phyloP scores from a whole-genome alignment of 139 green algal genomes.

The Tetraselmis striata region DNA sequence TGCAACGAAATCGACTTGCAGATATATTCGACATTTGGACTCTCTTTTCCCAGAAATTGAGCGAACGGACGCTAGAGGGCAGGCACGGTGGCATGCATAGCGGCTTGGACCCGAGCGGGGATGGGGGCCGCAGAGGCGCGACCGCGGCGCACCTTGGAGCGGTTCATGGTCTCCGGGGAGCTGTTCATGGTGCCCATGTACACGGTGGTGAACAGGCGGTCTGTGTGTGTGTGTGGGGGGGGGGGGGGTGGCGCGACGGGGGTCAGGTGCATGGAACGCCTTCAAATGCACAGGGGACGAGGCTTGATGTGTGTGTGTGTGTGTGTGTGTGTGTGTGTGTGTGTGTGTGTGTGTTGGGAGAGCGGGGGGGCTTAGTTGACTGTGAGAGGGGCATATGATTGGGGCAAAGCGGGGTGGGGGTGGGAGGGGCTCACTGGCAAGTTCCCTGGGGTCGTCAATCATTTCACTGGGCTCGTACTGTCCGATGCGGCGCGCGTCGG shows the following conservation, averaged over 20 bases:
- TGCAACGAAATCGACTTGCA: too few relatives aligned
- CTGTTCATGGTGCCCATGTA: slow-evolving; percentile 96
- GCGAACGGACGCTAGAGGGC: too few relatives aligned
- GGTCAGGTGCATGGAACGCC: neutral
- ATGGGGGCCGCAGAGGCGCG: too few relatives aligned
- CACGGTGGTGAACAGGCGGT: slow-evolving; percentile 74
- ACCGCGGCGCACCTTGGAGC: neutral
- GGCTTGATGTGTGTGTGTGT: neutral
- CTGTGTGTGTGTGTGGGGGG: slow-evolving; percentile 59
- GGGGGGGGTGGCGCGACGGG: neutral
- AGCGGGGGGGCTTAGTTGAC: too few relatives aligned
- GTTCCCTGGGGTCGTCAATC: slow-evolving; percentile 4
- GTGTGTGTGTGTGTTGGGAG: neutral
- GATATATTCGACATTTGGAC: too few relatives aligned
- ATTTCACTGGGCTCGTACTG: slow-evolving; percentile 43
- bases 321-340: neutral
- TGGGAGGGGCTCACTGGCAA: neutral
- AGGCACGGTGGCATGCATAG: too few relatives aligned
- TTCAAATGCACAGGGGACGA: slow-evolving; percentile 7
- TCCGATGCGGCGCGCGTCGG: slow-evolving; percentile 38
- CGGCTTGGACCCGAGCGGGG: too few relatives aligned
- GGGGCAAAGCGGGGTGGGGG: too few relatives aligned
- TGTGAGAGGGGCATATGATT: too few relatives aligned
- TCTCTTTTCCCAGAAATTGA: too few relatives aligned
- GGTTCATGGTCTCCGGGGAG: slow-evolving; percentile 44